Base-by-base conservation (phyloP, 108 stramenopile species). In the Aurantiochytrium sp. region DNA sequence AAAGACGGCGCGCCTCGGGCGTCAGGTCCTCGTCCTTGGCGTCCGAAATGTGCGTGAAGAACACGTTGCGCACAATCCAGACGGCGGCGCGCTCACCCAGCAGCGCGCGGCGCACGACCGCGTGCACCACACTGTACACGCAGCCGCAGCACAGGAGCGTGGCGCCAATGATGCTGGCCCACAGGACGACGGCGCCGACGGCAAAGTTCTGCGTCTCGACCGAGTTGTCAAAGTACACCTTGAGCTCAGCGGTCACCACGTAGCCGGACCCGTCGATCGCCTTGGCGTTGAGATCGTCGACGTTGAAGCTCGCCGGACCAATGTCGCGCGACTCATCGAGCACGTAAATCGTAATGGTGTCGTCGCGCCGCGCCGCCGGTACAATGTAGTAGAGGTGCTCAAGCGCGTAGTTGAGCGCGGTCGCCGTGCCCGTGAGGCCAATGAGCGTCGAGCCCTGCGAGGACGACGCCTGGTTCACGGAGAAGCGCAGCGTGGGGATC, bases 21-120 rank as follows among this genome's bases (percentile, higher is more conserved):
- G 24, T 1, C 10, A 65, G 34, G 24, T 65, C 59, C 39, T 48
- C 42, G 27, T 81, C 73, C 39, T 81, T 48, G 27, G 39, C 24
- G 30, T 81, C 73, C 34, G 59, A 17, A 81, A 81, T 81, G 39
- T 81, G 39, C 2, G 73, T 81, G 1, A 81, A 81, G 73, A 81
- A 48, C 10, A 81, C 45, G 45, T 81, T 81, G 27, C 45, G 39
- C 42, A 81, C 73, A 48, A 81, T 27, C 73, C 73, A 81, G 19
- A 81, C 32, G 39, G 73, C 73, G 1, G 73, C 73, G 73, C 73
- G 73, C 4, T 81, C 73, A 1, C 73, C 73, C 42, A 48, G 6
- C 42, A 81, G 24, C 6, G 73, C 73, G 32, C 73, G 73, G 24
- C 73, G 73, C 24, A 81, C n/a, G 4, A 81, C 30, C 6, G 24